Percentiles rank a stretch among this genome's conserved stretches.
Conservation (phyloP, 2,329 filamentous ascomycete genomes). For the Colletotrichum cereale region DNA sequence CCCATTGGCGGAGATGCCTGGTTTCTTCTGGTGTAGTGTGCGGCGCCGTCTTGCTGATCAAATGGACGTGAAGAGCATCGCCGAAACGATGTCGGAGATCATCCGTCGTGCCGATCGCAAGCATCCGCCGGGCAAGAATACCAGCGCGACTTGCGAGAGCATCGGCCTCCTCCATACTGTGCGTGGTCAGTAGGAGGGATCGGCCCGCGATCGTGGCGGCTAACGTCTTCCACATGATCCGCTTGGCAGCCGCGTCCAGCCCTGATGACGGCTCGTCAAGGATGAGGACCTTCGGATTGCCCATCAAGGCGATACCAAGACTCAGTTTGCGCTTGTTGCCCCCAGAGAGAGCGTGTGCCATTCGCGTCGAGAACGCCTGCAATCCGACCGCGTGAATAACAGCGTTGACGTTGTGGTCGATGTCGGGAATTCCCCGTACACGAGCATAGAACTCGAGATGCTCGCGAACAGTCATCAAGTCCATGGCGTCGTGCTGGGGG, state of each 20-base stretch:
- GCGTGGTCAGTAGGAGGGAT: slow-evolving; percentile 89
- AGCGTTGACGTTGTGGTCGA: slow-evolving; percentile 81
- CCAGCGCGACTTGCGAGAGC: slow-evolving; percentile 86
- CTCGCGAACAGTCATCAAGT: slow-evolving; percentile 89
- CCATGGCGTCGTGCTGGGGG: slow-evolving; percentile 89
- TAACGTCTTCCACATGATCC: slow-evolving; percentile 93
- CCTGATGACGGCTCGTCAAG: slow-evolving; percentile 91
- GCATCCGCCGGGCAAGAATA: slow-evolving; percentile 87
- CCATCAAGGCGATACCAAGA: slow-evolving; percentile 91
- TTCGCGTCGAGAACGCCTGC: slow-evolving; percentile 75
- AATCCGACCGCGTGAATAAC: slow-evolving; percentile 87
- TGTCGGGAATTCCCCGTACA: slow-evolving; percentile 80
- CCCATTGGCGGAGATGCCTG: slow-evolving; percentile 74
- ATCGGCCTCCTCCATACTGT: slow-evolving; percentile 96
- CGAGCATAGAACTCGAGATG: slow-evolving; percentile 90
- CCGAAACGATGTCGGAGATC: slow-evolving; percentile 81
- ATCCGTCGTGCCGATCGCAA: slow-evolving; percentile 83
- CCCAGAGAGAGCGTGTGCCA: slow-evolving; percentile 84
- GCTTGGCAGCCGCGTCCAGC: slow-evolving; percentile 90
- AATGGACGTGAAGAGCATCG: slow-evolving; percentile 82
- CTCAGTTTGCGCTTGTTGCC: slow-evolving; percentile 95
- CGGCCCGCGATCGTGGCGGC: slow-evolving; percentile 79
- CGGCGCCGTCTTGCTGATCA: slow-evolving; percentile 81
- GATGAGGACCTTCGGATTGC: slow-evolving; percentile 87
- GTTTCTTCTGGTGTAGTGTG: slow-evolving; percentile 79